Evolutionary conservation across 805 yeast genomes (phyloP).

Genomic region (Monosporozyma servazzii): DNA sequence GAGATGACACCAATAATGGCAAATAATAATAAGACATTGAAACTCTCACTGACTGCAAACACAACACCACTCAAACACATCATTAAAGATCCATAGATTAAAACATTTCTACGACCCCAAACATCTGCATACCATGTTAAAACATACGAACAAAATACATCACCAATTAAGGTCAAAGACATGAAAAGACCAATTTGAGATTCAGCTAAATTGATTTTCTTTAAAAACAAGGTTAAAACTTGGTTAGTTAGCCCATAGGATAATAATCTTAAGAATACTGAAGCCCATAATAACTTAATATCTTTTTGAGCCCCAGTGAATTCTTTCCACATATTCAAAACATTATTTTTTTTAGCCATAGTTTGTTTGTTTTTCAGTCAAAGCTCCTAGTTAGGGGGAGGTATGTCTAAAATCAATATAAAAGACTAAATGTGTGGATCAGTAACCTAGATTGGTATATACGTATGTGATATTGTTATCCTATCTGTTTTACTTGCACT

Average conservation of each 20-base stretch:
- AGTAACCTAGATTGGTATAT: background rate
- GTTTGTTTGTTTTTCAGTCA: too few species aligned
- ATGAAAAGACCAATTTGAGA: slow-evolving; percentile 64
- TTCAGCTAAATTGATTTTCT: slow-evolving; percentile 45
- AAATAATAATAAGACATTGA: slow-evolving; percentile 48
- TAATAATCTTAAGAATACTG: slow-evolving; percentile 60
- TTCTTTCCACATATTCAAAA: slow-evolving; percentile 8
- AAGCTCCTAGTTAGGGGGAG: background rate
- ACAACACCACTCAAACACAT: slow-evolving; percentile 61
- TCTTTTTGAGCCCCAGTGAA: slow-evolving; percentile 39
- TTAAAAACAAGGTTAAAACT: slow-evolving; percentile 59
- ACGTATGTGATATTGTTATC: background rate
- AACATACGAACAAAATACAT: slow-evolving; percentile 57
- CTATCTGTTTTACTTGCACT: background rate
- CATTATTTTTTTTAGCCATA: background rate
- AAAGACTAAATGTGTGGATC: background rate
- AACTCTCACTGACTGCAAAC: slow-evolving; percentile 51
- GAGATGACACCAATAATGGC: slow-evolving; percentile 81
- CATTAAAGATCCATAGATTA: slow-evolving; percentile 53
- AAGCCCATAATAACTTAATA: slow-evolving; percentile 53
- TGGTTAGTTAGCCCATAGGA: slow-evolving; percentile 78
- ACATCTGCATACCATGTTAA: slow-evolving; percentile 71
- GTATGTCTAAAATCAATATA: background rate
- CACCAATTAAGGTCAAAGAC: slow-evolving; percentile 75
- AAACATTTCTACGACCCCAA: slow-evolving; percentile 58